Conservation (phyloP, 192 early-diverging fungal species). For the Gonapodya prolifera region DNA sequence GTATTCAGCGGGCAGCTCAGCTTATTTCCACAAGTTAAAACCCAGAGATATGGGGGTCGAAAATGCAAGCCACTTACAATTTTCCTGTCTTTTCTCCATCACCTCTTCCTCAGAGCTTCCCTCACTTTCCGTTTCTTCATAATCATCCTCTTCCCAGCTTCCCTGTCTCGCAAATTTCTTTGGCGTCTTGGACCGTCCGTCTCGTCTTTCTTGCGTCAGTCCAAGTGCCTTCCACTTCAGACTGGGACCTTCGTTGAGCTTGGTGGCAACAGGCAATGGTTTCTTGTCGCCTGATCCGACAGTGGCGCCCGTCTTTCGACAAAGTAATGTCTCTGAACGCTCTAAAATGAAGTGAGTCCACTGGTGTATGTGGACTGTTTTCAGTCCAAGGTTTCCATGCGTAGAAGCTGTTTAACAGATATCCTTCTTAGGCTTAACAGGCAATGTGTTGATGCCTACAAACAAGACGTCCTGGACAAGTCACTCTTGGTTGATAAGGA, state of each 20-base stretch:
- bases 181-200: background rate
- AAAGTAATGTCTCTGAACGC: no score
- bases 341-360: no score
- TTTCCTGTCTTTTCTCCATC: conserved; percentile 38
- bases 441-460: no score
- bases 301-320: background rate
- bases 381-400: no score
- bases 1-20: conserved; percentile 46
- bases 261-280: background rate
- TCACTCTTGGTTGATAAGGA: no score
- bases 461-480: no score
- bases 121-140: background rate
- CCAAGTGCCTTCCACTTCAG: background rate
- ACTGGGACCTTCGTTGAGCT: background rate
- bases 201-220: background rate
- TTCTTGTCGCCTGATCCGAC: background rate
- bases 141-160: conserved; percentile 4
- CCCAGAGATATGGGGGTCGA: background rate
- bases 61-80: conserved; percentile 20
- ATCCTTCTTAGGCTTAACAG: no score
- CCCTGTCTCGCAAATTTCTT: background rate
- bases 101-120: background rate
- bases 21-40: conserved; percentile 9
- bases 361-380: no score
- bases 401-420: no score